Evolutionary conservation across 495 filamentous ascomycete genomes (phyloP), one percentile per base, ranked within the genome.

Genomic region (Talaromyces trachyspermus): DNA sequence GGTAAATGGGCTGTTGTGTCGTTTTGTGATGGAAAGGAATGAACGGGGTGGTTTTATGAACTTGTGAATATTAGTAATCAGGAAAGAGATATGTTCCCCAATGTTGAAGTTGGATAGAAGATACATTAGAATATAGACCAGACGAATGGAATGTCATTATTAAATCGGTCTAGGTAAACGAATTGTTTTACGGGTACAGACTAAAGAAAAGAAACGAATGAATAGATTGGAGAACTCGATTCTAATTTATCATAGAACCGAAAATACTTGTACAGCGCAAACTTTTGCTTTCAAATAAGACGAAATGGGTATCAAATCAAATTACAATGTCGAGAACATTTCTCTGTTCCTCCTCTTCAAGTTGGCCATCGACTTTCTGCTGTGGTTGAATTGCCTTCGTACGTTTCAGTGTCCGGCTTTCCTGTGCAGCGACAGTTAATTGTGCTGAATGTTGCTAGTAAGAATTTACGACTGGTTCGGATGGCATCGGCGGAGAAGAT

Each of bases 1-100:
- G 92, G 92, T 7, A 97, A 96, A 66, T 97, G 88, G 88, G 92
- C 91, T 2, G 88, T 97, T 26, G 82, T 92, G 10, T 90, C 89
- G 17, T 95, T 95, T 55, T 94, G 67, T 54, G 80, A 88, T 58
- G 84, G 84, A 8, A 85, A 86, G 62, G 63, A 55, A 23, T 76
- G 60, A 36, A 1, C 1, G 2, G 9, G 12, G 5, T 25, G n/a
- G 1, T 25, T 11, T n/a, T n/a, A n/a, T n/a, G n/a, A n/a, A n/a
- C n/a, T n/a, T n/a, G n/a, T n/a, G n/a, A n/a, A n/a, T n/a, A n/a
- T n/a, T n/a, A n/a, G n/a, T n/a, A n/a, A n/a, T n/a, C n/a, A n/a
- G n/a, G n/a, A n/a, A n/a, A n/a, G n/a, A n/a, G n/a, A n/a, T n/a
- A n/a, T n/a, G n/a, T n/a, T n/a, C n/a, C n/a, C n/a, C n/a, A n/a